A percentile compares a stretch with the other conserved stretches of the same genome.
phyloP scores from a whole-genome alignment of 2,329 filamentous ascomycete genomes.

The Hypoxylon sp. region DNA sequence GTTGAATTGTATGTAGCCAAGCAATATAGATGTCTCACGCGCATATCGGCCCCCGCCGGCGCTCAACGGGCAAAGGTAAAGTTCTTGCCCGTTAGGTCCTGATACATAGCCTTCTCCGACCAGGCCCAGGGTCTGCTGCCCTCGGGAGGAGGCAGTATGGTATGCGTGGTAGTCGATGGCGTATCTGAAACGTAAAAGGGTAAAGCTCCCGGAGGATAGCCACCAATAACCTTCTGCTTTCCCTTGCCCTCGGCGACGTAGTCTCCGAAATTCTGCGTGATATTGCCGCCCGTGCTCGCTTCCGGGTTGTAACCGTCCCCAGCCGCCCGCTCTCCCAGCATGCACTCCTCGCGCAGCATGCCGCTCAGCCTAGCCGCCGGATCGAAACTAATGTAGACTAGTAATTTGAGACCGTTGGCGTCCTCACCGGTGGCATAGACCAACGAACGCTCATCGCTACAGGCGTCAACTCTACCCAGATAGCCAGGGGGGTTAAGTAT shows the following conservation, averaged over 20 bases:
- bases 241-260: slow-evolving; percentile 6
- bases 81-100: slow-evolving; percentile 22
- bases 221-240: slow-evolving; percentile 10
- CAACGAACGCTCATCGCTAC: slow-evolving; percentile 46
- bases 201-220: slow-evolving; percentile 11
- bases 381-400: slow-evolving; percentile 49
- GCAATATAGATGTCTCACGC: slow-evolving; percentile 13
- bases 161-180: slow-evolving; percentile 17
- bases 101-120: slow-evolving; percentile 39
- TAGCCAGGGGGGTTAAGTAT: slow-evolving; percentile 43
- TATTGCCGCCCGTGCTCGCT: not conserved
- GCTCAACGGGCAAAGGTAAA: slow-evolving; percentile 34
- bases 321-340: slow-evolving; percentile 35
- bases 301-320: not conserved
- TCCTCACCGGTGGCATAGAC: slow-evolving; percentile 45
- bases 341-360: slow-evolving; percentile 39
- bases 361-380: slow-evolving; percentile 43
- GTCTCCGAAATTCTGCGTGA: not conserved
- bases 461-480: slow-evolving; percentile 38
- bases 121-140: slow-evolving; percentile 29
- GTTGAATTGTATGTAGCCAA: not conserved
- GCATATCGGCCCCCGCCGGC: slow-evolving; percentile 9
- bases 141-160: slow-evolving; percentile 12
- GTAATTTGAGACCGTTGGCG: slow-evolving; percentile 36
- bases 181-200: slow-evolving; percentile 21